Base-by-base conservation (phyloP, 805 yeast species). In the Teunomyces stri region DNA sequence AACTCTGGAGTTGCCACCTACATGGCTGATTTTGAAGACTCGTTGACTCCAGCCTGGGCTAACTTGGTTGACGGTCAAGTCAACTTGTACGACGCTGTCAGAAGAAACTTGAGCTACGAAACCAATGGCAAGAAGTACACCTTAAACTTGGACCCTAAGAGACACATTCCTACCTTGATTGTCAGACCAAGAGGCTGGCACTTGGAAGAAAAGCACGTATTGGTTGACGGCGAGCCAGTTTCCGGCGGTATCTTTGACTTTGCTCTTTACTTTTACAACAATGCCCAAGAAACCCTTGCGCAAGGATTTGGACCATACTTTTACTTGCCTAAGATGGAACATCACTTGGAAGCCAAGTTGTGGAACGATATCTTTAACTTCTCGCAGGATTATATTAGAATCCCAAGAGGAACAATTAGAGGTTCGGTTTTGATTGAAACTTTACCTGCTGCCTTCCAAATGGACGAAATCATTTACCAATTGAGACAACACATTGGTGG, bases 111-210 rank as follows among this genome's bases (percentile, higher is more conserved):
- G 59, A 66, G 57, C 33, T 69, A 56, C 52, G 58, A 55, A 18
- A 54, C 75, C 57, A 69, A 75, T 59, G 74, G 74, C 52, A 66
- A 82, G 72, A 59, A 59, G 46, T 74, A 75, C 58, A 58, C 61
- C 51, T 70, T 75, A 58, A 68, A 75, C 58, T 68, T 60, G 58
- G 72, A 70, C 50, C 73, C 73, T 47, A 78, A 75, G 46, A 75
- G 77, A 63, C 83, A 83, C 60, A 74, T 84, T 44, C 92, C 92
- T 51, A 87, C 90, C 38, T 70, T 87, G 64, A 84, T 87, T 64
- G 90, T 86, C 47, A 80, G 95, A 73, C 95, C 95, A 61, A 79
- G 95, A 73, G 94, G 95, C 43, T 86, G 92, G 91, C 95, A 87
- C 65, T 76, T 87, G 79, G 82, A 74, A 30, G 95, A 87, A 63